phyloP scores from a whole-genome alignment of 2,329 filamentous ascomycete genomes.

The Colletotrichum sp. region DNA sequence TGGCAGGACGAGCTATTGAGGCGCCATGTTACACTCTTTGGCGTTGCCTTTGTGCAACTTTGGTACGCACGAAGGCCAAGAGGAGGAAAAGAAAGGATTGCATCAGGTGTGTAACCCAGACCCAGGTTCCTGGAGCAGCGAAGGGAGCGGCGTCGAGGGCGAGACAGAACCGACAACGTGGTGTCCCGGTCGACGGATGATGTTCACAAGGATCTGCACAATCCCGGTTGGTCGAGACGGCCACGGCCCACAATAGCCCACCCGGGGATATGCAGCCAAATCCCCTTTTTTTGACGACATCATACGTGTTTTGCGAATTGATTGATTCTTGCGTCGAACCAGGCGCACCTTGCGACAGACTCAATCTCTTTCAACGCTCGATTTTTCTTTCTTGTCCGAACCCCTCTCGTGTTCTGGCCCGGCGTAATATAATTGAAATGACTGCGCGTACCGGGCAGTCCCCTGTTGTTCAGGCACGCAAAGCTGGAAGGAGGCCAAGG shows the following conservation, averaged over 20 bases:
- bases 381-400: background rate
- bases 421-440: background rate
- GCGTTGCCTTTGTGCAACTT: background rate
- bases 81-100: background rate
- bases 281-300: constrained; percentile 12
- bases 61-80: background rate
- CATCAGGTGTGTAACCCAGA: background rate
- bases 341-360: background rate
- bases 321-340: background rate
- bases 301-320: background rate
- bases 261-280: background rate
- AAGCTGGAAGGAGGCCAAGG: background rate
- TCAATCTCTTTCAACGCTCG: background rate
- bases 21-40: background rate
- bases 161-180: constrained; percentile 15
- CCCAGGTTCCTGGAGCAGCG: constrained; percentile 3
- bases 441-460: background rate
- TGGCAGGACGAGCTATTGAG: background rate
- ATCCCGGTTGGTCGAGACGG: background rate
- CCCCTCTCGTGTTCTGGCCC: background rate
- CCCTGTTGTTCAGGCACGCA: background rate
- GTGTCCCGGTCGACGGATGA: constrained; percentile 13
- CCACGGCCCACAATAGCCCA: background rate
- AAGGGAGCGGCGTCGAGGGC: background rate
- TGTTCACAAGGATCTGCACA: constrained; percentile 17